Evolutionary conservation across 768 basidiomycete genomes (phyloP).

Genomic region (Macrolepiota albuminosa): DNA sequence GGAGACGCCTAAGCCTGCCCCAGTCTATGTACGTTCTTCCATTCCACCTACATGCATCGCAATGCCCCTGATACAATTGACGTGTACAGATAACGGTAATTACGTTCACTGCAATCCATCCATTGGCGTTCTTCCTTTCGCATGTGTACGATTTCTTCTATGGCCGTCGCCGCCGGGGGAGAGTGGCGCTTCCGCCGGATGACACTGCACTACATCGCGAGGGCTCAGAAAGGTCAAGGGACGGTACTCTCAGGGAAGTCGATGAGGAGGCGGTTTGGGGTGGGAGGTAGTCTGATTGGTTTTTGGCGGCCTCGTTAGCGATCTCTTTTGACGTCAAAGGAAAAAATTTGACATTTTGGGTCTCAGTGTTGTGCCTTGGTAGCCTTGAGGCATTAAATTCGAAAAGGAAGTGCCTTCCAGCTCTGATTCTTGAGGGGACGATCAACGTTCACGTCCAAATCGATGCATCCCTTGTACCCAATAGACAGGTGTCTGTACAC

Average conservation of each 20-base stretch:
- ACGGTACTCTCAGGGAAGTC: conserved; percentile 13
- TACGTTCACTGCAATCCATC: conserved; percentile 62
- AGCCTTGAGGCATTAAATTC: background rate
- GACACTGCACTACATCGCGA: conserved; percentile 14
- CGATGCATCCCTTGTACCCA: background rate
- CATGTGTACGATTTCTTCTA: conserved; percentile 34
- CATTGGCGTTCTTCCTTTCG: conserved; percentile 49
- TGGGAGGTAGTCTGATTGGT: background rate
- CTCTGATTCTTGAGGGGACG: background rate
- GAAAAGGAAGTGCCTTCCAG: background rate
- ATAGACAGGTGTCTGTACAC: background rate
- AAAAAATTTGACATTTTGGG: background rate
- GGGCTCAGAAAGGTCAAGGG: conserved; percentile 2
- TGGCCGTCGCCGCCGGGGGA: conserved; percentile 2
- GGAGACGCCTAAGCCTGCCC: conserved; percentile 53
- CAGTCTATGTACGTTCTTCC: conserved; percentile 51
- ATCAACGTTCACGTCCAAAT: background rate
- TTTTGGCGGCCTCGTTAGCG: background rate
- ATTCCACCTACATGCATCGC: background rate
- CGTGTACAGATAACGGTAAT: conserved; percentile 49
- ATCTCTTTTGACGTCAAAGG: background rate
- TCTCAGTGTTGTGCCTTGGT: background rate
- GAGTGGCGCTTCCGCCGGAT: conserved; percentile 19
- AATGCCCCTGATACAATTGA: background rate
- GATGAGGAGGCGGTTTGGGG: conserved; percentile 17